These are phyloP conservation scores for Gardenia jasminoides DNA, from an alignment of 257 asterid genomes.

Conservation along the genomic window DNA sequence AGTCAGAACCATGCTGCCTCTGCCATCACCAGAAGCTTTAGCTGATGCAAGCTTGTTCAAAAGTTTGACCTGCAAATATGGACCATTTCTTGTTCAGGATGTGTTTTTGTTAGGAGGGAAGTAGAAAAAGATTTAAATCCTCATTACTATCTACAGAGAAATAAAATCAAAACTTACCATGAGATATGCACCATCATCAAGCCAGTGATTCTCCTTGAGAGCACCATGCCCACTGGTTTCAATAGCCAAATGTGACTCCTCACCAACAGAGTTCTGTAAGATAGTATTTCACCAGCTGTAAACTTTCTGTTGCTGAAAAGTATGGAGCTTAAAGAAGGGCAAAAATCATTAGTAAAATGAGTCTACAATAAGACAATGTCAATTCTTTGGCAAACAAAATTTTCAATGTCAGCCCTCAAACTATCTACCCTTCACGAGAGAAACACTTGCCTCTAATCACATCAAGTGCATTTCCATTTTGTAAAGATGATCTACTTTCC, in stretches of 20 bases:
- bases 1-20: slow-evolving; percentile 93
- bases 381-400: neutral
- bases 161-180: slow-evolving; percentile 51
- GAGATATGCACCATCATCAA: slow-evolving; percentile 97
- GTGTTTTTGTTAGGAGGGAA: neutral
- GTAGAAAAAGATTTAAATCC: neutral
- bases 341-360: neutral
- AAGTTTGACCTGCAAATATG: slow-evolving; percentile 69
- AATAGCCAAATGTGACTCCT: slow-evolving; percentile 93
- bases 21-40: slow-evolving; percentile 74
- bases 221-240: slow-evolving; percentile 99
- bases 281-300: slow-evolving; percentile 23
- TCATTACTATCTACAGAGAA: neutral
- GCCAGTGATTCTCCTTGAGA: slow-evolving; percentile 98
- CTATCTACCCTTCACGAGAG: neutral
- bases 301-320: slow-evolving; percentile 9
- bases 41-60: slow-evolving; percentile 96
- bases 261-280: slow-evolving; percentile 75
- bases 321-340: neutral
- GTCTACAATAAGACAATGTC: neutral
- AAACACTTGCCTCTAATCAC: neutral
- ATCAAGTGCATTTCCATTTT: neutral
- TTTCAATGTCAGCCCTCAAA: neutral
- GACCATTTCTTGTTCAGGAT: slow-evolving; percentile 9
- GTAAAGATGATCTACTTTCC: neutral